A percentile compares a stretch with the other conserved stretches of the same genome.
These are phyloP conservation scores for Diaporthe ampelina DNA, from an alignment of 2,329 filamentous ascomycete species.

Conservation along the genomic window DNA sequence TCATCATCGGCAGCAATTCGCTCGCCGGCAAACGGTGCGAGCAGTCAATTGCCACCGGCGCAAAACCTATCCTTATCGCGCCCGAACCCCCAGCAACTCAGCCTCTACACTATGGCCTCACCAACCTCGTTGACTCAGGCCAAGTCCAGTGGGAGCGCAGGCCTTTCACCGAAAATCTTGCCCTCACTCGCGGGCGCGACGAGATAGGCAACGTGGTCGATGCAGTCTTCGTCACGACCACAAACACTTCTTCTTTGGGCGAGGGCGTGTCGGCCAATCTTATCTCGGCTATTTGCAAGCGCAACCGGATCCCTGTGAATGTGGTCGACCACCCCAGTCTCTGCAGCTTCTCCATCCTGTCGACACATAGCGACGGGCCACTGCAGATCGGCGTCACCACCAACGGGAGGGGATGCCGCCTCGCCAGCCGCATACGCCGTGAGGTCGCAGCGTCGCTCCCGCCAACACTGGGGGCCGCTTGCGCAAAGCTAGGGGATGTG, in stretches of 20 bases:
- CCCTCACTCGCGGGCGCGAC: constrained; percentile 82
- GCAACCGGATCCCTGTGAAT: constrained; percentile 90
- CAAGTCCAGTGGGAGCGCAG: constrained; percentile 76
- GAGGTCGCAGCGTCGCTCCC: constrained; percentile 89
- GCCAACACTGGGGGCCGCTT: constrained; percentile 79
- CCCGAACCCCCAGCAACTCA: constrained; percentile 65
- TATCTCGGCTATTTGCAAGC: constrained; percentile 81
- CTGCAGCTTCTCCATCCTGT: constrained; percentile 91
- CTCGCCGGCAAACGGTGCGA: constrained; percentile 87
- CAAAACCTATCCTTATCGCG: constrained; percentile 83
- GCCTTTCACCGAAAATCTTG: constrained; percentile 77
- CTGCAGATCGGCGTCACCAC: constrained; percentile 96
- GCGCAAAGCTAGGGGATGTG: constrained; percentile 81
- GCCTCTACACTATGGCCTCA: constrained; percentile 69
- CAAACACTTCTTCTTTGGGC: background rate
- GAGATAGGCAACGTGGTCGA: constrained; percentile 87
- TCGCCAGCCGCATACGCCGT: constrained; percentile 88
- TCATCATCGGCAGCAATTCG: constrained; percentile 88
- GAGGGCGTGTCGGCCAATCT: constrained; percentile 52
- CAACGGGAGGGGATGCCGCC: constrained; percentile 93
- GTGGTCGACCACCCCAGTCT: constrained; percentile 88
- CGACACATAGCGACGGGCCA: constrained; percentile 89
- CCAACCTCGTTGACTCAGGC: constrained; percentile 75
- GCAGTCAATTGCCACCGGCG: constrained; percentile 86
- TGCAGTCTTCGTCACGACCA: constrained; percentile 86